A percentile compares a stretch with the other conserved stretches of the same genome.
These are phyloP conservation scores for Penicillium palitans DNA, from an alignment of 2,329 filamentous ascomycete genomes.

Conservation along the genomic window DNA sequence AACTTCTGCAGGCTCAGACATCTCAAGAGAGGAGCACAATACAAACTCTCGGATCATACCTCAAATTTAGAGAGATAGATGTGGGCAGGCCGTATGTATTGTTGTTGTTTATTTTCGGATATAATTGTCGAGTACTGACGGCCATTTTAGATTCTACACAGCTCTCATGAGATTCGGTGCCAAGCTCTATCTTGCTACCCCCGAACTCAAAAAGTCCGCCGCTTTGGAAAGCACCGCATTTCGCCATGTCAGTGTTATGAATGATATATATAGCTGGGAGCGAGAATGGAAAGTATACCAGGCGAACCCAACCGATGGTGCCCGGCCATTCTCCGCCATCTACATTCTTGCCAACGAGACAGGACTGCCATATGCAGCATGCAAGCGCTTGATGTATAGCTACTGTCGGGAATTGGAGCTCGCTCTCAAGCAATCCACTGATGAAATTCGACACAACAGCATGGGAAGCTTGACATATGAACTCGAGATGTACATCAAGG, in stretches of 20 bases:
- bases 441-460: constrained; percentile 2
- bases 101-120: background rate
- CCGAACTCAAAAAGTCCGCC: constrained; percentile 9
- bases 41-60: constrained; percentile 18
- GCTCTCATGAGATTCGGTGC: constrained; percentile 22
- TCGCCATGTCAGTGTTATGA: constrained; percentile 19
- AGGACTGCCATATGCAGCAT: constrained; percentile 15
- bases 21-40: constrained; percentile 13
- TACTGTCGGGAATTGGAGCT: constrained; percentile 25
- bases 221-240: constrained; percentile 17
- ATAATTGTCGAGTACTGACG: background rate
- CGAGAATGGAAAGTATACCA: constrained; percentile 20
- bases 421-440: constrained; percentile 4
- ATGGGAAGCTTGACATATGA: constrained; percentile 5
- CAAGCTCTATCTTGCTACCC: constrained; percentile 10
- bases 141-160: constrained; percentile 16
- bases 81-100: constrained; percentile 17
- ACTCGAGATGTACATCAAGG: constrained; percentile 16
- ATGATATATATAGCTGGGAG: constrained; percentile 26
- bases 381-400: constrained; percentile 18
- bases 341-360: constrained; percentile 21
- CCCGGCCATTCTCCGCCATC: constrained; percentile 19
- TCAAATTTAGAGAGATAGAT: constrained; percentile 18
- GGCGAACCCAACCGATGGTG: constrained; percentile 14
- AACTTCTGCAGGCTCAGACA: constrained; percentile 19